Percentiles rank a stretch among this genome's conserved stretches.
phyloP scores from a whole-genome alignment of 2,329 filamentous ascomycete species.

The Aspergillus cejpii region DNA sequence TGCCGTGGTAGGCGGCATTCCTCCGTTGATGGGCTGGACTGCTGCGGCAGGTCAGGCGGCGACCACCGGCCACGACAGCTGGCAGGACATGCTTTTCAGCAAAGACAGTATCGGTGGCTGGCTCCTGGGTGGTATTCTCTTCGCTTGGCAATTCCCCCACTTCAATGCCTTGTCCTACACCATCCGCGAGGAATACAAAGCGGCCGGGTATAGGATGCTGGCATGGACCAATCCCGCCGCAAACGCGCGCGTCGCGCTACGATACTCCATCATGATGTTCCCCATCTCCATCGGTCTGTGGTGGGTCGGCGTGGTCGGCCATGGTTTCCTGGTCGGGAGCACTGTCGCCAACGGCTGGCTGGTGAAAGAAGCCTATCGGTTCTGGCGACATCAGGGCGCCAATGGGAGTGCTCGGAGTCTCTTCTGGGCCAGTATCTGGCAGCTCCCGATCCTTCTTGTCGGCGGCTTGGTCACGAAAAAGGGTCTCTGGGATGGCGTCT shows the following conservation, averaged over 20 bases:
- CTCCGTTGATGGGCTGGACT: slow-evolving; percentile 96
- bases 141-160: slow-evolving; percentile 97
- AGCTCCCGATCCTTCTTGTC: slow-evolving; percentile 82
- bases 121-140: slow-evolving; percentile 76
- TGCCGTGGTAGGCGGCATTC: slow-evolving; percentile 85
- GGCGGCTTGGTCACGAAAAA: slow-evolving; percentile 89
- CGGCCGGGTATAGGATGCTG: slow-evolving; percentile 63
- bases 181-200: slow-evolving; percentile 82
- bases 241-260: slow-evolving; percentile 78
- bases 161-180: slow-evolving; percentile 91
- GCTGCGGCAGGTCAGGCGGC: slow-evolving; percentile 86
- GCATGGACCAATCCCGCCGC: slow-evolving; percentile 78
- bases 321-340: slow-evolving; percentile 75
- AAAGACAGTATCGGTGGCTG: slow-evolving; percentile 69
- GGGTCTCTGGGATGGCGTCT: slow-evolving; percentile 80
- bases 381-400: slow-evolving; percentile 72
- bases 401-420: slow-evolving; percentile 73
- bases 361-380: slow-evolving; percentile 66
- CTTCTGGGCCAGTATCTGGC: slow-evolving; percentile 98
- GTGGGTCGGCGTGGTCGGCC: slow-evolving; percentile 73
- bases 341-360: slow-evolving; percentile 82
- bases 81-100: slow-evolving; percentile 71
- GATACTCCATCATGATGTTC: slow-evolving; percentile 79
- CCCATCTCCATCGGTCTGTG: slow-evolving; percentile 78
- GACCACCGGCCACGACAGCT: slow-evolving; percentile 61